These are phyloP conservation scores for Bonia amplexicaulis DNA, from an alignment of 176 grass and related monocot genomes.

Conservation along the genomic window DNA sequence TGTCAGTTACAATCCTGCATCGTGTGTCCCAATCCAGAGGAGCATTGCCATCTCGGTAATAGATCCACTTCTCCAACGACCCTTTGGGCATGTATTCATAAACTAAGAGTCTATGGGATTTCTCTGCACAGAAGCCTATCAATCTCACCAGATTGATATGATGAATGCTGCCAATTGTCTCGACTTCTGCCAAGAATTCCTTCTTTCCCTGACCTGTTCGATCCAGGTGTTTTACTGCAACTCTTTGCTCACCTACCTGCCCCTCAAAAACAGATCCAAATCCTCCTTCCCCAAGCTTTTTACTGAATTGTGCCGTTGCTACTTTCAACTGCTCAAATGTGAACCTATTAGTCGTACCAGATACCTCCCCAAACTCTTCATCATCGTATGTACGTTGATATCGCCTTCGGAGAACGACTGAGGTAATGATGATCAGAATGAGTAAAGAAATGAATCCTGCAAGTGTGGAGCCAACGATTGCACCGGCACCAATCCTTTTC, in stretches of 20 bases:
- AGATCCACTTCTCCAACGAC: constrained; percentile 64
- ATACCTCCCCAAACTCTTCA: constrained; percentile 15
- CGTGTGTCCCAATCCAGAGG: constrained; percentile 40
- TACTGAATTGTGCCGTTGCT: constrained; percentile 27
- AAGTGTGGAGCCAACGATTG: too few species aligned
- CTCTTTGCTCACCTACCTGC: constrained; percentile 2
- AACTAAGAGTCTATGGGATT: constrained; percentile 39
- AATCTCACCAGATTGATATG: constrained; percentile 57
- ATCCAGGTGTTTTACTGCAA: constrained; percentile 51
- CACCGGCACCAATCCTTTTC: too few species aligned
- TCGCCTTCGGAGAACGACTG: background rate
- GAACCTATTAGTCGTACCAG: constrained; percentile 36
- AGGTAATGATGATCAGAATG: too few species aligned
- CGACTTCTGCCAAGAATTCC: constrained; percentile 56
- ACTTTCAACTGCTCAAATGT: constrained; percentile 21
- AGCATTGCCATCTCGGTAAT: background rate
- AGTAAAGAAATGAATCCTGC: too few species aligned
- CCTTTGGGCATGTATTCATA: constrained; percentile 58
- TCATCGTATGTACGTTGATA: constrained; percentile 4
- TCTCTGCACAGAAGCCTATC: constrained; percentile 54
- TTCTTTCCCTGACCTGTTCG: constrained; percentile 30
- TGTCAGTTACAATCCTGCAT: constrained; percentile 23
- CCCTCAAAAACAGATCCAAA: constrained; percentile 48
- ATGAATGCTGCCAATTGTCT: constrained; percentile 55
- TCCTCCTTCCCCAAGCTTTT: constrained; percentile 50